These are phyloP conservation scores for Mucuna pruriens DNA, from an alignment of 306 rosid species.

Conservation along the genomic window DNA sequence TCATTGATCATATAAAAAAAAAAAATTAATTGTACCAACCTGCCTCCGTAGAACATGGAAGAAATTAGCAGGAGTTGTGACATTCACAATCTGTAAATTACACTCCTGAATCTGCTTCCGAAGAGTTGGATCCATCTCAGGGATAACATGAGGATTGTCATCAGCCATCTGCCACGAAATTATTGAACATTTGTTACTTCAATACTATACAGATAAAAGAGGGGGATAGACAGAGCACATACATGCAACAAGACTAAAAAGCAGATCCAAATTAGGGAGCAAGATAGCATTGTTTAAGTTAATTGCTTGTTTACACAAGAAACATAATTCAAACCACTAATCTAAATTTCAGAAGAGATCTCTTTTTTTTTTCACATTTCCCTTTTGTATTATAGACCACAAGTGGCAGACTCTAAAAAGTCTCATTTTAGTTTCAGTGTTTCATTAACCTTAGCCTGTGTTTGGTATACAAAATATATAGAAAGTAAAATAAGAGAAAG, in stretches of 20 bases:
- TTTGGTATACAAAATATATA: neutral
- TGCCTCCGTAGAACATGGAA: slow-evolving; percentile 97
- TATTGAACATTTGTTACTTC: slow-evolving; percentile 29
- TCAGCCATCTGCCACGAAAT: slow-evolving; percentile 89
- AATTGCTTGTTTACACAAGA: slow-evolving; percentile 5
- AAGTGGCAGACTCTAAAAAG: neutral
- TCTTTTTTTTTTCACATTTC: neutral
- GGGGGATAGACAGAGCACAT: neutral
- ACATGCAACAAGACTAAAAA: slow-evolving; percentile 26
- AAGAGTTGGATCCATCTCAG: slow-evolving; percentile 97
- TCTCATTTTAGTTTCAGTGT: neutral
- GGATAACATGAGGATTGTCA: slow-evolving; percentile 89
- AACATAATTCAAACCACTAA: neutral
- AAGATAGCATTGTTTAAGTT: slow-evolving; percentile 11
- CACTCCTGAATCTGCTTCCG: slow-evolving; percentile 97
- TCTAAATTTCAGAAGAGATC: slow-evolving; percentile 5
- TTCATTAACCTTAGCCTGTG: neutral
- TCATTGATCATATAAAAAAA: neutral
- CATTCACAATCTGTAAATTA: slow-evolving; percentile 96
- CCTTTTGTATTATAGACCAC: neutral
- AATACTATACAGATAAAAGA: slow-evolving; percentile 4
- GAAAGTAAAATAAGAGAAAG: neutral
- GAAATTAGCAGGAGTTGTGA: slow-evolving; percentile 96
- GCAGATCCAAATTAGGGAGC: neutral
- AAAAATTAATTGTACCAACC: slow-evolving; percentile 51